Evolutionary conservation across 2,329 filamentous ascomycete species (phyloP).

Genomic region (Alternaria sp.): DNA sequence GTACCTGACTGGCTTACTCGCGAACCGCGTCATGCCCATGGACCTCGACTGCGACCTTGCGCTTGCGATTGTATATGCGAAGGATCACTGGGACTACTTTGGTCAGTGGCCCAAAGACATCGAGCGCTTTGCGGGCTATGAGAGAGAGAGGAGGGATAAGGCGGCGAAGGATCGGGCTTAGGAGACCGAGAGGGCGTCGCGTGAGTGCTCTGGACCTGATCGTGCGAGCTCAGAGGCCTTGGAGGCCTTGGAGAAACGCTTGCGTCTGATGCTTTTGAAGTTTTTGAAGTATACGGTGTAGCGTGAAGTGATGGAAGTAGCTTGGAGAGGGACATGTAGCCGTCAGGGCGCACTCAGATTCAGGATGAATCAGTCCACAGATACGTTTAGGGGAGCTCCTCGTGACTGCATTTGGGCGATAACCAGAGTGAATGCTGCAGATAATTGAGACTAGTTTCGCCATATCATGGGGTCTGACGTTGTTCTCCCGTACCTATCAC

Average conservation of each 20-base stretch:
- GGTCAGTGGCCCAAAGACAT: slow-evolving; percentile 4
- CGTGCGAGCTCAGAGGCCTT: not conserved
- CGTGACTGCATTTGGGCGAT: not conserved
- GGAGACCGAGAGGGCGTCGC: not conserved
- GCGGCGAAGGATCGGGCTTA: not conserved
- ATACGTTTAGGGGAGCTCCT: not conserved
- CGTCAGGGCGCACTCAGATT: not conserved
- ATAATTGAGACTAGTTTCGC: not conserved
- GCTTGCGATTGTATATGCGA: slow-evolving; percentile 17
- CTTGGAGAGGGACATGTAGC: not conserved
- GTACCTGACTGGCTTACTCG: slow-evolving; percentile 11
- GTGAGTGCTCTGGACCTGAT: not conserved
- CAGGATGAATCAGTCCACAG: not conserved
- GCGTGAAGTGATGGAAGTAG: not conserved
- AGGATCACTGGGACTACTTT: slow-evolving; percentile 17
- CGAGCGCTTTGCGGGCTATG: not conserved
- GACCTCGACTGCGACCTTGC: slow-evolving; percentile 11
- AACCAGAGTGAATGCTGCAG: not conserved
- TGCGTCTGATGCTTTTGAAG: not conserved
- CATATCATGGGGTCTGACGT: not conserved
- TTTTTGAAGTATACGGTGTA: not conserved
- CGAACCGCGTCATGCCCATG: slow-evolving; percentile 13
- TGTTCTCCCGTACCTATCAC: not conserved
- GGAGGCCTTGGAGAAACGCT: not conserved
- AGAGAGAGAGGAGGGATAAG: not conserved